These are phyloP conservation scores for Pharus latifolius DNA, from an alignment of 176 grass and related monocot species.

Conservation along the genomic window DNA sequence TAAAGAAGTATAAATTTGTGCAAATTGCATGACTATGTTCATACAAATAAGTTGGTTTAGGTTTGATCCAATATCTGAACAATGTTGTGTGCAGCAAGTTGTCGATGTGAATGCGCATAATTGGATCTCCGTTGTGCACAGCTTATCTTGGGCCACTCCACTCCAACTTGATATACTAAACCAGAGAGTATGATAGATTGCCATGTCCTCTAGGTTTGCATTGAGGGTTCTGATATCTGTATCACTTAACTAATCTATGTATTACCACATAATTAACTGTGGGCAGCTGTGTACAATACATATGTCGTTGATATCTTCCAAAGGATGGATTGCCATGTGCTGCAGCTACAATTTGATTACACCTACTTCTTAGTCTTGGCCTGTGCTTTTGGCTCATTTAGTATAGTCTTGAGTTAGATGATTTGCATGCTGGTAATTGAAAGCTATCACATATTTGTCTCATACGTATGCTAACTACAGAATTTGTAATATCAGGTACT, in stretches of 20 bases:
- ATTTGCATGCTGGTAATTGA: background rate
- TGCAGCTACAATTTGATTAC: background rate
- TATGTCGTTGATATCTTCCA: background rate
- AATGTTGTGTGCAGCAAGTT: too few relatives aligned
- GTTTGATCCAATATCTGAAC: background rate
- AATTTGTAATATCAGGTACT: constrained; percentile 53
- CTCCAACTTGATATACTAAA: background rate
- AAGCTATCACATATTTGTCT: background rate
- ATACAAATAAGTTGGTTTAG: background rate
- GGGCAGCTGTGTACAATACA: too few relatives aligned
- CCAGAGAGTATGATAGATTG: background rate
- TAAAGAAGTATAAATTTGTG: background rate
- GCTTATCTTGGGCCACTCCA: background rate
- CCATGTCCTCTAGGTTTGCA: background rate
- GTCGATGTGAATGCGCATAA: too few relatives aligned
- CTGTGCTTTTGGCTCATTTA: background rate
- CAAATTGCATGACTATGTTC: background rate
- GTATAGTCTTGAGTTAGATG: background rate
- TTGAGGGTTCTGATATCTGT: background rate
- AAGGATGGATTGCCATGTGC: background rate
- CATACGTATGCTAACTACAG: background rate
- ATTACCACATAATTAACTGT: background rate
- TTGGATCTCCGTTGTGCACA: too few relatives aligned
- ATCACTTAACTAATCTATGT: background rate
- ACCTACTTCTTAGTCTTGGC: background rate